Conservation (phyloP, 2,329 filamentous ascomycete genomes). For the Periconia sp. region DNA sequence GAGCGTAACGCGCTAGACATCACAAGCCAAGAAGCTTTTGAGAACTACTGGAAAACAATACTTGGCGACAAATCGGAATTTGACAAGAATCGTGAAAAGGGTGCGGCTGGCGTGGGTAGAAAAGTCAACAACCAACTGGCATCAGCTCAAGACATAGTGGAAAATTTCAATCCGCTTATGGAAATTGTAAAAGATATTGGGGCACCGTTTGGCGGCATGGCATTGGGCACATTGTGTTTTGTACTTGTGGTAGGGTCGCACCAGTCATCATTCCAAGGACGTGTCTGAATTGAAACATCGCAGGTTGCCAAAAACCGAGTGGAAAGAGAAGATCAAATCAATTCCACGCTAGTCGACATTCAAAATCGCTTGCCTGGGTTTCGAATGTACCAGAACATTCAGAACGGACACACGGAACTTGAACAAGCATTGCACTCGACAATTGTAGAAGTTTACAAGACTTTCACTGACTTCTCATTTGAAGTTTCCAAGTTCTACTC, state of each 20-base stretch:
- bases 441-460: background rate
- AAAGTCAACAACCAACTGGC: background rate
- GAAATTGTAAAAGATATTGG: background rate
- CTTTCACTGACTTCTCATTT: background rate
- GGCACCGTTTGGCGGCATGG: background rate
- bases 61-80: background rate
- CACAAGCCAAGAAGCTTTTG: background rate
- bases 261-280: background rate
- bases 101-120: background rate
- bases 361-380: background rate
- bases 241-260: background rate
- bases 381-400: background rate
- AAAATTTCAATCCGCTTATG: background rate
- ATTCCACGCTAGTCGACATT: background rate
- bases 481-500: background rate
- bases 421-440: background rate
- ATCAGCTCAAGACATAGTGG: background rate
- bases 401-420: background rate
- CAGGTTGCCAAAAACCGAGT: background rate
- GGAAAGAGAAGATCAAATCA: background rate
- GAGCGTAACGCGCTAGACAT: background rate
- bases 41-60: background rate
- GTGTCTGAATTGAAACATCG: background rate
- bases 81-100: background rate
- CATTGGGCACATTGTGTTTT: background rate